phyloP scores from a whole-genome alignment of 768 basidiomycete species.

The Suillus lakei region DNA sequence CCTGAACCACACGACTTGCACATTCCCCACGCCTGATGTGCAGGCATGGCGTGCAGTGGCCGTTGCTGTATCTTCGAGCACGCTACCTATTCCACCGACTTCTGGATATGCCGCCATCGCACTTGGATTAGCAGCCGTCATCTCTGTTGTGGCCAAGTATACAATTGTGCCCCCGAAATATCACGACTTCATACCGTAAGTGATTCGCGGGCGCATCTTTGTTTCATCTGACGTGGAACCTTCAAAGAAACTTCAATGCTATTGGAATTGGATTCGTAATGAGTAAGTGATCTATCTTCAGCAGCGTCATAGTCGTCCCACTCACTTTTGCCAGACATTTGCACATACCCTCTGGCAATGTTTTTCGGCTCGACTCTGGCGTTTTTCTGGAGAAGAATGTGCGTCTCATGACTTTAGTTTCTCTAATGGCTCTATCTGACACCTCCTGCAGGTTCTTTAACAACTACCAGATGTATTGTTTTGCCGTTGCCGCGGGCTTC shows the following conservation, averaged over 20 bases:
- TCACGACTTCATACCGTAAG: constrained; percentile 6
- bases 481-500: constrained; percentile 40
- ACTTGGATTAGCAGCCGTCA: constrained; percentile 48
- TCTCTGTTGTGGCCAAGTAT: constrained; percentile 45
- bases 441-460: constrained; percentile 3
- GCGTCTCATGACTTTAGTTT: neutral
- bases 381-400: constrained; percentile 21
- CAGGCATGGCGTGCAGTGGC: constrained; percentile 12
- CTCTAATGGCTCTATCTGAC: neutral
- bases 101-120: constrained; percentile 62
- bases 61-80: constrained; percentile 7
- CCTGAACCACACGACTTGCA: constrained; percentile 5
- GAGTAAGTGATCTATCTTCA: neutral
- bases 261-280: constrained; percentile 8
- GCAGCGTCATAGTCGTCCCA: neutral
- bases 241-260: neutral
- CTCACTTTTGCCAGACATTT: constrained; percentile 16
- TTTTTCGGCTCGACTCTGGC: constrained; percentile 27
- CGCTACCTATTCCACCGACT: constrained; percentile 46
- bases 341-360: constrained; percentile 29
- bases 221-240: neutral
- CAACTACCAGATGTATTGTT: constrained; percentile 29
- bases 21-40: constrained; percentile 8
- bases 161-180: constrained; percentile 9
- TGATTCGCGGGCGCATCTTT: no score